phyloP scores from a whole-genome alignment of 2,329 filamentous ascomycete genomes.

The Cytospora leucostoma region DNA sequence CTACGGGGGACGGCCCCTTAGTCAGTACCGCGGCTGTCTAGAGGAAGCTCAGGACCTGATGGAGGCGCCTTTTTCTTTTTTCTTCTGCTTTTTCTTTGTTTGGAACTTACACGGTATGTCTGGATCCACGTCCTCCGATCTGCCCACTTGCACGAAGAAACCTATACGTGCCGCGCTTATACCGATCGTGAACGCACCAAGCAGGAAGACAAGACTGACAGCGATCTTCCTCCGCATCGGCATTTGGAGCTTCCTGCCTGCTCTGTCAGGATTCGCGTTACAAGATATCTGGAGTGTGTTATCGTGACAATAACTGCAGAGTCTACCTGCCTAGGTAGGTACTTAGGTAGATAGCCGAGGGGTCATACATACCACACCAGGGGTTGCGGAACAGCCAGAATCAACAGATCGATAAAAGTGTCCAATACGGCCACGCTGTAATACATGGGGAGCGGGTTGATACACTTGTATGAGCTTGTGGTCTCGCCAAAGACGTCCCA shows the following conservation, averaged over 20 bases:
- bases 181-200: neutral
- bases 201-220: neutral
- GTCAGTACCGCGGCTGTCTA: neutral
- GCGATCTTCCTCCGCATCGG: neutral
- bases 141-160: constrained; percentile 1
- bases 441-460: constrained; percentile 1
- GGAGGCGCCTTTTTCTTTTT: no score
- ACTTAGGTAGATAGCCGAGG: neutral
- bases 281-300: neutral
- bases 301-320: neutral
- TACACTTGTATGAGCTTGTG: neutral
- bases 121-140: neutral
- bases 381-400: neutral
- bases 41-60: neutral
- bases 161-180: neutral
- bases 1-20: neutral
- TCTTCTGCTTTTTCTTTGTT: no score
- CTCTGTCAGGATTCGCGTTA: neutral
- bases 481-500: neutral
- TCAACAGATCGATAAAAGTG: neutral
- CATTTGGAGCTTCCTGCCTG: neutral
- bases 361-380: constrained; percentile 1
- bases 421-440: neutral
- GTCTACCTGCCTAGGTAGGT: no score
- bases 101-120: neutral